Percentiles rank a stretch among this genome's conserved stretches.
phyloP scores from a whole-genome alignment of 139 green algal species.

The Volvox reticuliferus region DNA sequence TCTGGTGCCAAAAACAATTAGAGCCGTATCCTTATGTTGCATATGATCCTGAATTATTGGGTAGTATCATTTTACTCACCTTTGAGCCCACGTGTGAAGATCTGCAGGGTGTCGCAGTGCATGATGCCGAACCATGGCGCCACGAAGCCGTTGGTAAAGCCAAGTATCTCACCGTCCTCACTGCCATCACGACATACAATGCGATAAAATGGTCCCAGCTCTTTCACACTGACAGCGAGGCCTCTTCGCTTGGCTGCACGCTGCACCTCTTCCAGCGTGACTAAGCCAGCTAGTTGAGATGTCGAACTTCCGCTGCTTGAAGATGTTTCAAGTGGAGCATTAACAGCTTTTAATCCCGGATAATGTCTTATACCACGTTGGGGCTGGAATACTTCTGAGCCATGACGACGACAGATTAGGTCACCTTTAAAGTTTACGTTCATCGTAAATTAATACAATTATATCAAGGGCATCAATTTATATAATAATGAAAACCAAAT shows the following conservation, averaged over 20 bases:
- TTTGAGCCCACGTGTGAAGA: constrained; percentile 72
- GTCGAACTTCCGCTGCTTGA: background rate
- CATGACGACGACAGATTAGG: background rate
- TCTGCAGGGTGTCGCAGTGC: constrained; percentile 87
- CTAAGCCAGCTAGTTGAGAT: background rate
- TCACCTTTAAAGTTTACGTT: background rate
- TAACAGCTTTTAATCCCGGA: background rate
- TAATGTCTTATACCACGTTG: background rate
- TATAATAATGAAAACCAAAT: background rate
- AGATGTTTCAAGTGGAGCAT: background rate
- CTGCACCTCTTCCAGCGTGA: constrained; percentile 56
- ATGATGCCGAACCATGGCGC: constrained; percentile 72
- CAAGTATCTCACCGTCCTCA: background rate
- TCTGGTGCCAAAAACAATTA: no score
- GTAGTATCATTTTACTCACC: background rate
- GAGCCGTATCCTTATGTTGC: no score
- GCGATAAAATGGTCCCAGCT: constrained; percentile 75
- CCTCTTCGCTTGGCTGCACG: constrained; percentile 53
- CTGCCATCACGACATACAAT: constrained; percentile 69
- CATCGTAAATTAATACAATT: background rate
- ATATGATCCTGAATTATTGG: no score
- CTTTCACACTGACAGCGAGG: constrained; percentile 57
- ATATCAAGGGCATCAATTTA: background rate
- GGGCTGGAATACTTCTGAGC: background rate
- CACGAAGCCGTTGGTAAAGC: constrained; percentile 77